A percentile compares a stretch with the other conserved stretches of the same genome.
Evolutionary conservation across 1,284 basidiomycete genomes (phyloP).

Genomic region (Uromyces viciae-fabae): DNA sequence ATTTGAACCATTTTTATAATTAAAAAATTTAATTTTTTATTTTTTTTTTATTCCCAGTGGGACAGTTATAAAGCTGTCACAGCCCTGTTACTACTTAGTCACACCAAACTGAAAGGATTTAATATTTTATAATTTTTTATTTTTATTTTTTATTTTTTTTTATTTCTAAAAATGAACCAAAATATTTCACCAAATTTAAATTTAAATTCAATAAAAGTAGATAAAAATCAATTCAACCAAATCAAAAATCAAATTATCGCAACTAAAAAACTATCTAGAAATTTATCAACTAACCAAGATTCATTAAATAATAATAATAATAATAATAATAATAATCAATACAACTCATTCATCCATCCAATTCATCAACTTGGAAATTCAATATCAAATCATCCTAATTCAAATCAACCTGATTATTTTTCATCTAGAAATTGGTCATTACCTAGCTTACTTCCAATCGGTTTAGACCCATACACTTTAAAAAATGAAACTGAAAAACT

Average conservation of each 20-base stretch:
- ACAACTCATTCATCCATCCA: conserved; percentile 28
- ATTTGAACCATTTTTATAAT: conserved; percentile 27
- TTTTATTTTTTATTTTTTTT: no score
- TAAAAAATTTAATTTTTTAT: no score
- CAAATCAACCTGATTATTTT: conserved; percentile 26
- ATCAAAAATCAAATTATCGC: conserved; percentile 24
- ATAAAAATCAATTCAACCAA: conserved; percentile 30
- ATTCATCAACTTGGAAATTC: not conserved
- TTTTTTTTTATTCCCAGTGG: no score
- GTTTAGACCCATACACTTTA: conserved; percentile 85
- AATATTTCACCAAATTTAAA: no score
- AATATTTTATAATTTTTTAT: no score
- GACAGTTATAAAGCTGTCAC: no score
- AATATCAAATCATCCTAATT: not conserved
- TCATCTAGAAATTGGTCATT: conserved; percentile 62
- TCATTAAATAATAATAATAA: not conserved
- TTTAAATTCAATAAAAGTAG: not conserved
- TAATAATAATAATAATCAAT: not conserved
- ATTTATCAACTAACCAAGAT: conserved; percentile 15
- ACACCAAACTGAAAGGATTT: no score
- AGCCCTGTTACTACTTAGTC: no score
- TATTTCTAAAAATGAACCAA: no score
- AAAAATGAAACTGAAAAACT: conserved; percentile 86
- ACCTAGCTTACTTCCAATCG: conserved; percentile 84
- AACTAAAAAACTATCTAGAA: conserved; percentile 25